Percentiles rank a stretch among this genome's conserved stretches.
These are phyloP conservation scores for Polysphondylium violaceum DNA, from an alignment of 78 protist genomes.

Conservation along the genomic window DNA sequence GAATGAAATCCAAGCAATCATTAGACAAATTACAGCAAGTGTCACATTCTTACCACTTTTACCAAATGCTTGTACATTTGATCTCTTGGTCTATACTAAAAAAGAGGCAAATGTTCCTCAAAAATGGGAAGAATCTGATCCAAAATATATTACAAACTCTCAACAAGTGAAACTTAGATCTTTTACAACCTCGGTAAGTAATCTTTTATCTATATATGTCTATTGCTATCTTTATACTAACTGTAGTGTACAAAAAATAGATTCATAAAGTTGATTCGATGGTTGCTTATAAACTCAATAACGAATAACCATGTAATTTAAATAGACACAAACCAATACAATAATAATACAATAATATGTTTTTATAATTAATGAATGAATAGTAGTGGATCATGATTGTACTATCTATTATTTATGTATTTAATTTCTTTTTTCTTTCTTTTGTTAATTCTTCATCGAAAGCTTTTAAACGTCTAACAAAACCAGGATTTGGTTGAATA, in stretches of 20 bases:
- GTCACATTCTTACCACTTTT: constrained; percentile 96
- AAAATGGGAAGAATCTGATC: constrained; percentile 97
- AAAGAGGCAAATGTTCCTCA: constrained; percentile 62
- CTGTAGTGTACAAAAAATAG: constrained; percentile 5
- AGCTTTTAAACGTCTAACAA: background rate
- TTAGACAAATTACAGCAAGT: constrained; percentile 98
- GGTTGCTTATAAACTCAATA: constrained; percentile 76
- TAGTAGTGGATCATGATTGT: too few species aligned
- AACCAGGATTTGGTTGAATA: constrained; percentile 32
- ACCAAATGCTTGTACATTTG: constrained; percentile 93
- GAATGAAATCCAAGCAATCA: constrained; percentile 96
- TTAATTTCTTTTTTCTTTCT: background rate
- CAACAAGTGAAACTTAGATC: constrained; percentile 95
- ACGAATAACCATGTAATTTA: too few species aligned
- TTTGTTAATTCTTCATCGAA: background rate
- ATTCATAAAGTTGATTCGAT: constrained; percentile 84
- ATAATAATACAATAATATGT: too few species aligned
- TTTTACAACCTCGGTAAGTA: constrained; percentile 93
- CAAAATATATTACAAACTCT: constrained; percentile 91
- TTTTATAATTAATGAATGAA: too few species aligned
- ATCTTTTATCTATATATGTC: background rate
- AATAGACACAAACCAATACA: too few species aligned
- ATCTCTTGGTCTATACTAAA: constrained; percentile 97
- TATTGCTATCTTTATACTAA: background rate
- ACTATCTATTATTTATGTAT: too few species aligned